phyloP scores from a whole-genome alignment of 2,329 filamentous ascomycete genomes.

The Diaporthe caulivora region DNA sequence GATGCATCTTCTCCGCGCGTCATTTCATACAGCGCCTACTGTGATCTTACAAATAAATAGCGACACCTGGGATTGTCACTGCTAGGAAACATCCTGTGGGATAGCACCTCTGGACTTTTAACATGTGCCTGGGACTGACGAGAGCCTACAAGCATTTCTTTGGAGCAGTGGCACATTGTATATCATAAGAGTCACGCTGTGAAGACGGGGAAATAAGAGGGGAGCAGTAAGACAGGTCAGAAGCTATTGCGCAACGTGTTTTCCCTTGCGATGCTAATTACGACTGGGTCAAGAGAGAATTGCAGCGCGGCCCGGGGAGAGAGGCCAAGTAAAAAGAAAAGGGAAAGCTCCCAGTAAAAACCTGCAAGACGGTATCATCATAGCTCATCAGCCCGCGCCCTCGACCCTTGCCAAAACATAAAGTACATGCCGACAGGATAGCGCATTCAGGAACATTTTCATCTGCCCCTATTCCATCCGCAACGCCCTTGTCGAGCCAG shows the following conservation, averaged over 20 bases:
- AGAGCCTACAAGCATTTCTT: not conserved
- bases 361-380: conserved; percentile 39
- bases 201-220: too few species aligned
- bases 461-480: not conserved
- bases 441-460: not conserved
- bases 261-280: conserved; percentile 10
- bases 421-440: conserved; percentile 21
- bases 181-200: too few species aligned
- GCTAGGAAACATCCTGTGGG: not conserved
- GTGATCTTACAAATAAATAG: not conserved
- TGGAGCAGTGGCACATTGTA: not conserved
- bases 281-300: conserved; percentile 1
- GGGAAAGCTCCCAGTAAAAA: not conserved
- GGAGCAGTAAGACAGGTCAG: not conserved
- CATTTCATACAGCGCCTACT: not conserved
- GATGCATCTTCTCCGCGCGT: not conserved
- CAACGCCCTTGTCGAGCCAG: conserved; percentile 3
- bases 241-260: not conserved
- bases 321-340: not conserved
- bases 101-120: not conserved
- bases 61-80: not conserved
- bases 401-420: conserved; percentile 27
- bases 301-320: conserved; percentile 24
- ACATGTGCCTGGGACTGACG: not conserved
- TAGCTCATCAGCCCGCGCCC: conserved; percentile 30